Evolutionary conservation across 441 rosid genomes (phyloP).

Genomic region (Erysimum cheiri): DNA sequence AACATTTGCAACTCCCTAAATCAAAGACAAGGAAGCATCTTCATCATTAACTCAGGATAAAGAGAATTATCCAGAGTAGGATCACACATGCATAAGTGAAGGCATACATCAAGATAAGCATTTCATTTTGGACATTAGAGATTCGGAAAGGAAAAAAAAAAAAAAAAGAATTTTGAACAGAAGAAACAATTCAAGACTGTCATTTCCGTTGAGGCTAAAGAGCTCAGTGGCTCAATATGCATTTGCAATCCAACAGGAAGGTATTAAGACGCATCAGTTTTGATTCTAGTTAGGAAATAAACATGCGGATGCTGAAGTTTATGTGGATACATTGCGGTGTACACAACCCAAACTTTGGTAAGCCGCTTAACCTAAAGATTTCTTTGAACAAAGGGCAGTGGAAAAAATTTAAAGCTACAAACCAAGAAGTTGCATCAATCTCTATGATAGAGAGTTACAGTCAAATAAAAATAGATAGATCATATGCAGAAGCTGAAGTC

Average conservation of each 20-base stretch:
- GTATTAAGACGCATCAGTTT: background rate
- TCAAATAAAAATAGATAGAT: constrained; percentile 52
- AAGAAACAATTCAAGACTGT: background rate
- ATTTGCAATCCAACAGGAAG: constrained; percentile 2
- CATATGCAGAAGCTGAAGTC: constrained; percentile 41
- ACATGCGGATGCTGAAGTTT: constrained; percentile 12
- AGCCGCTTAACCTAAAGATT: background rate
- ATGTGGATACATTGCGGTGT: constrained; percentile 18
- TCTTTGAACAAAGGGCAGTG: background rate
- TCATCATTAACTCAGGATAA: constrained; percentile 9
- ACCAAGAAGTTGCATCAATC: constrained; percentile 35
- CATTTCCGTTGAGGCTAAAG: background rate
- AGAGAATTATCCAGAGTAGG: background rate
- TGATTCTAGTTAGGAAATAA: background rate
- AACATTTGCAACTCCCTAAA: constrained; percentile 58
- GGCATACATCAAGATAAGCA: constrained; percentile 4
- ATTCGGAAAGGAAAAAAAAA: background rate
- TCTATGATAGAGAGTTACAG: constrained; percentile 28
- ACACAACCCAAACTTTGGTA: background rate
- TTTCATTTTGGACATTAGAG: background rate
- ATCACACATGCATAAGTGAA: background rate
- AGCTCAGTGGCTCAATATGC: constrained; percentile 13
- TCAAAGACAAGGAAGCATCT: constrained; percentile 16
- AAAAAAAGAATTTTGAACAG: background rate
- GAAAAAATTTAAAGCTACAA: constrained; percentile 12